These are phyloP conservation scores for Begonia fuchsioides DNA, from an alignment of 306 rosid species.

Conservation along the genomic window DNA sequence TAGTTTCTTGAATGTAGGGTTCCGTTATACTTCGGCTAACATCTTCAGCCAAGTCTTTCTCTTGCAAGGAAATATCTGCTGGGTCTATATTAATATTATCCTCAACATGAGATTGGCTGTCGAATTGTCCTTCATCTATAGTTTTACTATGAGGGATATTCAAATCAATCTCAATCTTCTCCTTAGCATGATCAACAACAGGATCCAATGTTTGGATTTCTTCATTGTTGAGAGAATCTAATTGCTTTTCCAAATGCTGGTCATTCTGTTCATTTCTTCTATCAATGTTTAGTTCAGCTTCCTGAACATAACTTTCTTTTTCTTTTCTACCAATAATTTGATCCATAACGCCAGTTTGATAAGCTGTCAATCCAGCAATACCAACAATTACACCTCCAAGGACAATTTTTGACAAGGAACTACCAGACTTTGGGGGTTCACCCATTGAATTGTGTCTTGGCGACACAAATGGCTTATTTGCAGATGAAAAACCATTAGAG, in stretches of 20 bases:
- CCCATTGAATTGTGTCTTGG: slow-evolving; percentile 30
- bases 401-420: slow-evolving; percentile 29
- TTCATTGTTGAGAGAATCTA: slow-evolving; percentile 22
- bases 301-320: slow-evolving; percentile 18
- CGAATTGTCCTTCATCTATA: slow-evolving; percentile 25
- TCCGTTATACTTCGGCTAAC: slow-evolving; percentile 17
- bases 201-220: slow-evolving; percentile 19
- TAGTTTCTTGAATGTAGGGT: slow-evolving; percentile 22
- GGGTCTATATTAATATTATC: slow-evolving; percentile 20
- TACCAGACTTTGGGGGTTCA: slow-evolving; percentile 29
- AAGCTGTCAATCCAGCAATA: slow-evolving; percentile 53
- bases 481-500: slow-evolving; percentile 45
- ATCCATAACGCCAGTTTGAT: slow-evolving; percentile 55
- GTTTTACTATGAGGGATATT: slow-evolving; percentile 26
- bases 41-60: slow-evolving; percentile 26
- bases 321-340: slow-evolving; percentile 31
- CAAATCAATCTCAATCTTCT: slow-evolving; percentile 24
- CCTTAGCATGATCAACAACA: slow-evolving; percentile 24
- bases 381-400: slow-evolving; percentile 58
- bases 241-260: slow-evolving; percentile 21
- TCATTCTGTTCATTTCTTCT: slow-evolving; percentile 18
- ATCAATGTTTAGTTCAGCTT: slow-evolving; percentile 16
- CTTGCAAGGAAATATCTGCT: slow-evolving; percentile 16
- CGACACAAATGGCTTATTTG: slow-evolving; percentile 20
- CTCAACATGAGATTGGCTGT: slow-evolving; percentile 19